phyloP scores from a whole-genome alignment of 345 rosid species.

The Populus tremula region DNA sequence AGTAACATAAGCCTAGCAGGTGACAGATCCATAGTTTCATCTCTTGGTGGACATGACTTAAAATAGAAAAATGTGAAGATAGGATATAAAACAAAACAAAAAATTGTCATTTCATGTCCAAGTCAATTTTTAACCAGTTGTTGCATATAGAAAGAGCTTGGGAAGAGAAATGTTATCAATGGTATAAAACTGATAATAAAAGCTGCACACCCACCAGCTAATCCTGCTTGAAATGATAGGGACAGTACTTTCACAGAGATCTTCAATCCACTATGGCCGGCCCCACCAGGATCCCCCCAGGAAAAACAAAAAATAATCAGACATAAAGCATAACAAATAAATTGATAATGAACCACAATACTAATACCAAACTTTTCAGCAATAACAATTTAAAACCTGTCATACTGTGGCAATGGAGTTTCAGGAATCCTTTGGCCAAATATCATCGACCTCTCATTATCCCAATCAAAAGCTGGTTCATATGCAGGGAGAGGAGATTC shows the following conservation, averaged over 20 bases:
- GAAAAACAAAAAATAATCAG: constrained; percentile 10
- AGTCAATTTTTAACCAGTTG: not conserved
- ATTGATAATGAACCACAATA: not conserved
- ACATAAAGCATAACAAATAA: not conserved
- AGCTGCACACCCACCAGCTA: constrained; percentile 58
- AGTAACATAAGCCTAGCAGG: not conserved
- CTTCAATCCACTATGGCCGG: constrained; percentile 75
- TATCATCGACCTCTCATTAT: constrained; percentile 84
- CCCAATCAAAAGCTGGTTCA: constrained; percentile 99
- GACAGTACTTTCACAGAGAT: constrained; percentile 87
- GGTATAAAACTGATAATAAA: not conserved
- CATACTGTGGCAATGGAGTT: constrained; percentile 56
- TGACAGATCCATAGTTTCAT: not conserved
- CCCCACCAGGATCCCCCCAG: constrained; percentile 11
- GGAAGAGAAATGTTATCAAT: not conserved
- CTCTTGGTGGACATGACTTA: too few relatives aligned
- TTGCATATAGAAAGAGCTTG: not conserved
- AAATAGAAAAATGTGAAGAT: too few relatives aligned
- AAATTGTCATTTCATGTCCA: not conserved
- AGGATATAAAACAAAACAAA: too few relatives aligned
- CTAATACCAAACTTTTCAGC: not conserved
- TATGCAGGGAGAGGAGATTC: constrained; percentile 92
- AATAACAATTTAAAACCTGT: constrained; percentile 47
- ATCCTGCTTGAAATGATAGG: constrained; percentile 82
- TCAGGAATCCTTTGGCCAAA: constrained; percentile 93